These are phyloP conservation scores for Pinus albicaulis DNA, from an alignment of 75 land plant genomes.

Conservation along the genomic window DNA sequence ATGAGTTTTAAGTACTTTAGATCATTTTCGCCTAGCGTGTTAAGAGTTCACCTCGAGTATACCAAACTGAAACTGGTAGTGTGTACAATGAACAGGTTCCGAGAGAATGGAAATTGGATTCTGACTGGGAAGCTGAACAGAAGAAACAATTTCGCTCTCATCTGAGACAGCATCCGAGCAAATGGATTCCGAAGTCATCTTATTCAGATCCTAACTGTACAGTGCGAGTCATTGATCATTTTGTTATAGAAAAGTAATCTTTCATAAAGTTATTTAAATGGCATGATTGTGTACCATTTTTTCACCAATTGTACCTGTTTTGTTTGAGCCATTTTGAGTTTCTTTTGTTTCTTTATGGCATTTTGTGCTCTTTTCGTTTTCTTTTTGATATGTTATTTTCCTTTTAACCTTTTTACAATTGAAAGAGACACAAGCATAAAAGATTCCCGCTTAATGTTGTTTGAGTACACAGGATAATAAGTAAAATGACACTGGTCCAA, in stretches of 20 bases:
- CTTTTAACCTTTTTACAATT: too few species aligned
- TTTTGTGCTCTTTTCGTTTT: too few species aligned
- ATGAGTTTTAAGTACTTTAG: background rate
- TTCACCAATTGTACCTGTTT: background rate
- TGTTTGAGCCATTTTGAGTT: background rate
- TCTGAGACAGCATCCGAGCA: conserved; percentile 71
- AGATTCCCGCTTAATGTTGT: too few species aligned
- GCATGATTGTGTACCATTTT: conserved; percentile 7
- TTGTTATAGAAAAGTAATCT: conserved; percentile 49
- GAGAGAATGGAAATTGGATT: conserved; percentile 90
- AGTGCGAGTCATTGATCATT: conserved; percentile 78
- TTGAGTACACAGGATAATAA: too few species aligned
- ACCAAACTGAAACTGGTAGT: background rate
- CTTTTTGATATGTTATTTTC: too few species aligned
- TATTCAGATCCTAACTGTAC: conserved; percentile 58
- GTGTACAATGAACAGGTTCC: conserved; percentile 63
- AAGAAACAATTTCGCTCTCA: conserved; percentile 36
- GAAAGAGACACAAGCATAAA: too few species aligned
- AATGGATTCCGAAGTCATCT: conserved; percentile 68
- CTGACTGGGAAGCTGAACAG: conserved; percentile 75
- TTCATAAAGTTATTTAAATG: background rate
- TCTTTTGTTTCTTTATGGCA: too few species aligned
- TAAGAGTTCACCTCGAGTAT: background rate
- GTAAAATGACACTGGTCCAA: too few species aligned
- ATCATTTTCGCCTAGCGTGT: background rate